Evolutionary conservation across 2,329 filamentous ascomycete species (phyloP).

Genomic region (Apiospora saccharicola): DNA sequence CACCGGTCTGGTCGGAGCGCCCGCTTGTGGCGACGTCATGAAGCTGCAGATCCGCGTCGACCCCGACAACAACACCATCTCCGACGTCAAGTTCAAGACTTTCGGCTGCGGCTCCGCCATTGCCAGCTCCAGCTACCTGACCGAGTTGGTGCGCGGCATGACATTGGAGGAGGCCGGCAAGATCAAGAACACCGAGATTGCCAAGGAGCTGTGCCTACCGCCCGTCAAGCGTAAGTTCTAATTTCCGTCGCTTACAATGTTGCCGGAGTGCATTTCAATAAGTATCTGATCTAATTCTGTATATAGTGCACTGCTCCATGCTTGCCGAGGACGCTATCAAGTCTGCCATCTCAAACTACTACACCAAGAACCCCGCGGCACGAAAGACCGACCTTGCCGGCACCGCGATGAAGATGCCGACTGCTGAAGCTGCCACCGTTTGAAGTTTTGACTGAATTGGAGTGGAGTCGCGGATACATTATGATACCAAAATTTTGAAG

Average conservation of each 20-base stretch:
- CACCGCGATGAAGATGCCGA: conserved; percentile 51
- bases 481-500: conserved; percentile 3
- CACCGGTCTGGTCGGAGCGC: conserved; percentile 82
- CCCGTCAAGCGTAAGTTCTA: conserved; percentile 73
- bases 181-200: conserved; percentile 97
- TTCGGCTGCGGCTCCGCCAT: conserved; percentile 88
- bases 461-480: background rate
- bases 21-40: conserved; percentile 92
- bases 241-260: background rate
- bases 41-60: conserved; percentile 89
- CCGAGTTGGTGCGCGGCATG: conserved; percentile 95
- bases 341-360: conserved; percentile 89
- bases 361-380: conserved; percentile 85
- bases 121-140: conserved; percentile 92
- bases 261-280: background rate
- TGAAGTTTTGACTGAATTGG: background rate
- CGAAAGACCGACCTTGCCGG: conserved; percentile 79
- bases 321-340: conserved; percentile 93
- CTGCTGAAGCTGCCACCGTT: conserved; percentile 12
- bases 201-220: conserved; percentile 86
- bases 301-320: conserved; percentile 86
- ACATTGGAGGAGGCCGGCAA: conserved; percentile 90
- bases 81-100: conserved; percentile 85
- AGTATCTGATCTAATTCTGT: conserved; percentile 36
- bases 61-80: conserved; percentile 75